Conservation (phyloP, 129 eudicot genomes). For the Lactuca sativa region DNA sequence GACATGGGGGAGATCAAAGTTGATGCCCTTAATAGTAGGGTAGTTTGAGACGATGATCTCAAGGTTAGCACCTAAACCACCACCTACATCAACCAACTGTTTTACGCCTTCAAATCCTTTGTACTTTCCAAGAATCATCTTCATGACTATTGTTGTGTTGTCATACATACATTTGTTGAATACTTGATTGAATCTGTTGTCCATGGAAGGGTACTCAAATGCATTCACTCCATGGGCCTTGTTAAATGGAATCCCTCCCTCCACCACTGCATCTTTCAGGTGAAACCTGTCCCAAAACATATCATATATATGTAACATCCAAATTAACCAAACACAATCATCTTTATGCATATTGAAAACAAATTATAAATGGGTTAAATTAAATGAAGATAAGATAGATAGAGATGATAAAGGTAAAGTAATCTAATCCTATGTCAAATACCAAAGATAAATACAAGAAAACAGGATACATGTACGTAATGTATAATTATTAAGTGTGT, state of each 20-base stretch:
- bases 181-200: conserved; percentile 33
- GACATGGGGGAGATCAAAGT: conserved; percentile 42
- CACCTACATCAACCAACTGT: conserved; percentile 46
- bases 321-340: not conserved
- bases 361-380: no score
- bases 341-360: not conserved
- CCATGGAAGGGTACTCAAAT: conserved; percentile 36
- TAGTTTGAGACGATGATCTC: conserved; percentile 35
- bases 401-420: not conserved
- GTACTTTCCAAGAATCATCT: conserved; percentile 39
- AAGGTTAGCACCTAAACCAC: conserved; percentile 46
- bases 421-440: not conserved
- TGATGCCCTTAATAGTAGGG: conserved; percentile 36
- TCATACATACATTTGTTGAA: conserved; percentile 39
- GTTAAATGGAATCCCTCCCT: conserved; percentile 47
- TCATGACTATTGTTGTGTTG: conserved; percentile 31
- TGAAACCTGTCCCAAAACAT: conserved; percentile 29
- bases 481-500: no score
- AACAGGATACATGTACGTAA: not conserved
- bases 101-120: conserved; percentile 41
- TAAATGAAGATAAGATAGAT: no score
- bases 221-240: conserved; percentile 50
- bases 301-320: not conserved
- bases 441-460: not conserved
- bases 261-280: conserved; percentile 41